phyloP scores from a whole-genome alignment of 2,329 filamentous ascomycete species.

The Xylariales sp. region DNA sequence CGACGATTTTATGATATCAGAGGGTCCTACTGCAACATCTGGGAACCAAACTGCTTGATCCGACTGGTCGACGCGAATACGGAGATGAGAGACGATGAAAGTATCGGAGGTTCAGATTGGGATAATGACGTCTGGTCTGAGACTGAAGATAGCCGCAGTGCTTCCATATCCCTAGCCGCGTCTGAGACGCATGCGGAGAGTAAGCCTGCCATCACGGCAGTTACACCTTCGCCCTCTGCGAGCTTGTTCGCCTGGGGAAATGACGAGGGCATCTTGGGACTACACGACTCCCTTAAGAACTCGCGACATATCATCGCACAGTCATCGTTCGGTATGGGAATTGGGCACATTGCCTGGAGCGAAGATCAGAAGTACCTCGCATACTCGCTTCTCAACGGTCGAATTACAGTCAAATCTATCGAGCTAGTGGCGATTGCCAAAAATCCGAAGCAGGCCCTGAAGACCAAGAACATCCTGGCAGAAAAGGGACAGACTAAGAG shows the following conservation, averaged over 20 bases:
- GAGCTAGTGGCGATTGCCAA: no score
- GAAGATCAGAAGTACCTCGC: conserved; percentile 7
- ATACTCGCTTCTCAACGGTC: conserved; percentile 10
- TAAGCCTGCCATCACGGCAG: neutral
- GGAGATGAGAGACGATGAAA: neutral
- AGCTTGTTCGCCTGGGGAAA: neutral
- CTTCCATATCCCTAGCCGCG: no score
- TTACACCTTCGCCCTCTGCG: neutral
- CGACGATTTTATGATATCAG: conserved; percentile 25
- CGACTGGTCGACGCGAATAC: conserved; percentile 15
- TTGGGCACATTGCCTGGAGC: conserved; percentile 8
- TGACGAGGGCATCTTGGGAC: neutral
- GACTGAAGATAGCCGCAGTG: no score
- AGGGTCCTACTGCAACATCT: conserved; percentile 22
- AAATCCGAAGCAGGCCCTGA: neutral
- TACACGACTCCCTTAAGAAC: no score
- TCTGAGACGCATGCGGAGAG: no score
- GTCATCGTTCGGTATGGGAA: conserved; percentile 6
- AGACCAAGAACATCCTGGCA: neutral
- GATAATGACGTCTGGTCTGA: no score
- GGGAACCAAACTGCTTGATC: conserved; percentile 22
- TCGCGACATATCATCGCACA: no score
- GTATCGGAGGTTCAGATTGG: neutral
- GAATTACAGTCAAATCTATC: neutral
- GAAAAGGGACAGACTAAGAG: conserved; percentile 8